Base-by-base conservation (phyloP, 371 early-diverging fungal genomes). In the Rhizopus stolonifer region DNA sequence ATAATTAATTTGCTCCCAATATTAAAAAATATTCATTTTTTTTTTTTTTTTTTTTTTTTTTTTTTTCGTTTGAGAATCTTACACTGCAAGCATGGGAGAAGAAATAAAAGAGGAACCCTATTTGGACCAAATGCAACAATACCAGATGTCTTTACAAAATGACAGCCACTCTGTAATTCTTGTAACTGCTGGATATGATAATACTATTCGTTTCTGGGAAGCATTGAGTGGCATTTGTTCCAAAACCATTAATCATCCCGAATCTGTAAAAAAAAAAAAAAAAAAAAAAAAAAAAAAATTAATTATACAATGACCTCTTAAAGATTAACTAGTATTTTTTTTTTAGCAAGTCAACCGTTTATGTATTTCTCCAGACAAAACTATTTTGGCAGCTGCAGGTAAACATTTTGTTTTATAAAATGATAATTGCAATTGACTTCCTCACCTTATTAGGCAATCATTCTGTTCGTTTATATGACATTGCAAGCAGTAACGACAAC, bases 171-270 rank as follows among this genome's bases (percentile, higher is more conserved):
- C 89, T 1, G 97, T 95, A 36, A 88, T 95, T 47, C 80, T 96
- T 4, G 94, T 91, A 24, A 94, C 98, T 13, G 95, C 95, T 8
- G 94, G 94, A 0, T 97, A 95, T 64, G 98, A 97, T 70, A 94
- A 95, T 74, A 93, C 94, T 21, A 93, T 97, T 70, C 89, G 95
- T 21, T 94, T 97, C 68, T 97, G 98, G 98, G 97, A 97, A 70
- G 96, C 98, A 3, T 74, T 94, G 29, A 90, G 89, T 58, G 96
- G 96, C 39, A 90, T 92, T 33, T 96, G 96, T 64, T 85, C 90
- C 24, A 82, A 94, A 49, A 94, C 96, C 4, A 93, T 97, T 62
- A 94, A 92, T 56, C 92, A 94, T 72, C 87, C 94, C 1, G 96
- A 97, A 56, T 91, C 91, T 58, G 87, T 85, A 77, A 58, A 13